Conservation (phyloP, 345 rosid genomes). For the Brassica nigra region DNA sequence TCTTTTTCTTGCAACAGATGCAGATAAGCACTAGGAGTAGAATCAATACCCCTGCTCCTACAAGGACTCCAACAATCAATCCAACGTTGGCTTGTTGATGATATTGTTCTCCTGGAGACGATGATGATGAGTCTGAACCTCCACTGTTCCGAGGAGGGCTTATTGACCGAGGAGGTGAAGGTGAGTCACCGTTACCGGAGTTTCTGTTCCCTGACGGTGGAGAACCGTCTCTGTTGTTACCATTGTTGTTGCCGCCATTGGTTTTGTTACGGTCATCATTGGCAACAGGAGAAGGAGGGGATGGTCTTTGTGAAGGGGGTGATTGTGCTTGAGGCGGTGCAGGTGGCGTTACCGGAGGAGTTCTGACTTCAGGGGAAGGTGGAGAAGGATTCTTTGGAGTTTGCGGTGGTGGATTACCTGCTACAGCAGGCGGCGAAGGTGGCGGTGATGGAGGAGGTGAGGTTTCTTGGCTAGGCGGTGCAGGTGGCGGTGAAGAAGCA, state of each 20-base stretch:
- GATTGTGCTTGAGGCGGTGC: conserved; percentile 6
- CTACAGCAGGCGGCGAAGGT: conserved; percentile 21
- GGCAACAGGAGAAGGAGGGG: conserved; percentile 36
- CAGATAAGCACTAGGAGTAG: conserved; percentile 34
- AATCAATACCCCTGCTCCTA: conserved; percentile 46
- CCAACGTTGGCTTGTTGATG: conserved; percentile 26
- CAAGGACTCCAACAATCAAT: conserved; percentile 45
- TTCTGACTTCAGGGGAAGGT: conserved; percentile 26
- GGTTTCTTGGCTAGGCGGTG: conserved; percentile 22
- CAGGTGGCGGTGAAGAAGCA: conserved; percentile 37
- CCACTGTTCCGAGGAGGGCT: conserved; percentile 42
- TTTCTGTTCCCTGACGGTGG: conserved; percentile 24
- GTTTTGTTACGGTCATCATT: conserved; percentile 31
- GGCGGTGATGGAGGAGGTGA: conserved; percentile 35
- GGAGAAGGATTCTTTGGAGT: conserved; percentile 37
- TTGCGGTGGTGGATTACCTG: conserved; percentile 31
- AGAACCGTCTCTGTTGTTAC: conserved; percentile 33
- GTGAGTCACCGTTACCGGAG: conserved; percentile 22
- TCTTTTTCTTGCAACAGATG: conserved; percentile 46
- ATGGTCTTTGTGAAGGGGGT: conserved; percentile 34
- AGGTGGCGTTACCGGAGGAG: conserved; percentile 5
- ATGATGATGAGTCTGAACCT: conserved; percentile 10
- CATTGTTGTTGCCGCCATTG: not conserved
- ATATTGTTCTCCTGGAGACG: not conserved
- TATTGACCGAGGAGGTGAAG: conserved; percentile 31